Evolutionary conservation across 73 alveolate genomes (phyloP).

Genomic region (Paramecium pentaurelia): DNA sequence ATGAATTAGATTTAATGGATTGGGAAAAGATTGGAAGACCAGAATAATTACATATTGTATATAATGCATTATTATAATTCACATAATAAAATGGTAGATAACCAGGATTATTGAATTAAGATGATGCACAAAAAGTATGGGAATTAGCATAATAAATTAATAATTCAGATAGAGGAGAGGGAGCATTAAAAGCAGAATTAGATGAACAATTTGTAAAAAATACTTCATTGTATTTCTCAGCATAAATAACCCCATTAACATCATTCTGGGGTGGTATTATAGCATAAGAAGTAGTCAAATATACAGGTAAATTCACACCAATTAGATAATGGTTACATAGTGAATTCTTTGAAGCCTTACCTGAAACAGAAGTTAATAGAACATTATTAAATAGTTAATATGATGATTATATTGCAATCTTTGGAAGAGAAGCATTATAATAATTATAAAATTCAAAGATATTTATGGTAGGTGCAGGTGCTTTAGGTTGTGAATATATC

Average conservation of each 20-base stretch:
- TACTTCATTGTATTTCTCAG: constrained; percentile 79
- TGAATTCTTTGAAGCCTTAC: constrained; percentile 62
- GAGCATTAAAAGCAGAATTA: constrained; percentile 69
- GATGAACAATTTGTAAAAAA: constrained; percentile 84
- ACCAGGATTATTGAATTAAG: constrained; percentile 73
- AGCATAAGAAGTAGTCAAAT: constrained; percentile 97
- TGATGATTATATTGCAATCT: constrained; percentile 94
- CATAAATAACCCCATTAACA: constrained; percentile 92
- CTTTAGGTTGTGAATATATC: constrained; percentile 97
- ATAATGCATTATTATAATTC: constrained; percentile 67
- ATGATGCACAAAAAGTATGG: constrained; percentile 72
- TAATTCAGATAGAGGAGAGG: constrained; percentile 70
- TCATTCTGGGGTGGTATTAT: constrained; percentile 99
- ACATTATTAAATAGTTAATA: constrained; percentile 78
- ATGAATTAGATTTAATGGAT: constrained; percentile 84
- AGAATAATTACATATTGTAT: constrained; percentile 80
- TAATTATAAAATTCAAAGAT: constrained; percentile 64
- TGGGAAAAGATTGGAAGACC: constrained; percentile 86
- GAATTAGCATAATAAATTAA: constrained; percentile 74
- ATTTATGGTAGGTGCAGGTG: constrained; percentile 98
- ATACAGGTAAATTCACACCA: constrained; percentile 98
- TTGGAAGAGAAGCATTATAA: constrained; percentile 90
- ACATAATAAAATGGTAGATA: constrained; percentile 65
- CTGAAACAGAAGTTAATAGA: constrained; percentile 66
- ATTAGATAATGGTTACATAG: constrained; percentile 68